Base-by-base conservation (phyloP, 2,329 filamentous ascomycete genomes). In the Nannizziopsis barbatae region DNA sequence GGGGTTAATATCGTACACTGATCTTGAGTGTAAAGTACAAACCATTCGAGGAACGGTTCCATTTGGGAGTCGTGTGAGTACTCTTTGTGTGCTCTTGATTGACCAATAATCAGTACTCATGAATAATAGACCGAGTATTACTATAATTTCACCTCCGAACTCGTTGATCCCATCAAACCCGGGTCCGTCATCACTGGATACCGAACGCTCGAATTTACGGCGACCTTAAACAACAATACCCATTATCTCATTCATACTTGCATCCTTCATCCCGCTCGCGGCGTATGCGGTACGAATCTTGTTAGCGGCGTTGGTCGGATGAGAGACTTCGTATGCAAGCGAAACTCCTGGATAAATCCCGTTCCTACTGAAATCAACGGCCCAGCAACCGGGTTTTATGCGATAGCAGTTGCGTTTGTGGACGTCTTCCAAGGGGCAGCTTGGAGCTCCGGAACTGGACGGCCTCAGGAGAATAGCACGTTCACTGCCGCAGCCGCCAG, bases 171-270 rank as follows among this genome's bases (percentile, higher is more conserved):
- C 11, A 45, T 45, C 4, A 33, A 32, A 30, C 10, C 31, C n/a
- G 7, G 17, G 14, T 15, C 5, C 5, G 17, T 47, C 10, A 42
- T 12, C 15, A 41, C 45, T 33, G 36, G 27, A n/a, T 47, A 47
- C 15, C 11, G n/a, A 8, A 41, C 45, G 12, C 18, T 47, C 2
- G 15, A 31, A 7, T 41, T 47, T 14, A 33, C 10, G 2, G 45
- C 45, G 20, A 47, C 14, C 3, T n/a, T 47, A 41, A 41, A 47
- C 38, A 47, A 47, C 38, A 41, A 33, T 20, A 47, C 36, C 27
- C 45, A 47, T 33, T 40, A 41, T 33, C 45, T 47, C 41, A 30
- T 27, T 14, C 45, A 47, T 22, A 41, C 36, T 10, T 47, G 45
- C 45, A 22, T 40, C 9, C 45, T 47, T 27, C 45, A 42, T 14